Evolutionary conservation across 2,329 filamentous ascomycete genomes (phyloP).

Genomic region (Penicillium sp.): DNA sequence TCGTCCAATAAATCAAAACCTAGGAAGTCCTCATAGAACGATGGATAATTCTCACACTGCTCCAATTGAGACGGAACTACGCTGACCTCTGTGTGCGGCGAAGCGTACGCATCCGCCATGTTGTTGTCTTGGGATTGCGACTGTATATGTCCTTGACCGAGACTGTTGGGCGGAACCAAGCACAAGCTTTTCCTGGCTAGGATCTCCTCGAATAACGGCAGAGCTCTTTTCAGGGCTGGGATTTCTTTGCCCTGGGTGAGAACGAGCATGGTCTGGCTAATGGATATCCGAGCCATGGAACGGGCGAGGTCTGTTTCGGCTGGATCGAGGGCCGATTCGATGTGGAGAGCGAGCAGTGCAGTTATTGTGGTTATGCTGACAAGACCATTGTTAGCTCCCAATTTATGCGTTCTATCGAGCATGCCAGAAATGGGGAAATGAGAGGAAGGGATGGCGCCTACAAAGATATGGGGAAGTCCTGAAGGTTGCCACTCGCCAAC

Average conservation of each 20-base stretch:
- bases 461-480: constrained; percentile 1
- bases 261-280: constrained; percentile 6
- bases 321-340: constrained; percentile 4
- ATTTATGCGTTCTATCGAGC: too few species aligned
- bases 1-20: constrained; percentile 4
- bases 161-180: neutral
- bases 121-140: too few species aligned
- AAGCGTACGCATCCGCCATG: neutral
- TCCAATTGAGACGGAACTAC: neutral
- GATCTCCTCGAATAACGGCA: constrained; percentile 4
- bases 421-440: neutral
- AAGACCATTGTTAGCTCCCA: neutral
- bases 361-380: constrained; percentile 2
- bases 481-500: neutral
- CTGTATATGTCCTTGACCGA: neutral
- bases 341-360: constrained; percentile 2
- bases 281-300: constrained; percentile 5
- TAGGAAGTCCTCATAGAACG: constrained; percentile 3
- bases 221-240: constrained; percentile 2
- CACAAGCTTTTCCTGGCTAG: constrained; percentile 1
- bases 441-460: neutral
- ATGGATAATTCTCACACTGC: neutral
- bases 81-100: neutral
- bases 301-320: constrained; percentile 2
- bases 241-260: constrained; percentile 2